These are phyloP conservation scores for Castanea crenata DNA, from an alignment of 306 rosid genomes.

Conservation along the genomic window DNA sequence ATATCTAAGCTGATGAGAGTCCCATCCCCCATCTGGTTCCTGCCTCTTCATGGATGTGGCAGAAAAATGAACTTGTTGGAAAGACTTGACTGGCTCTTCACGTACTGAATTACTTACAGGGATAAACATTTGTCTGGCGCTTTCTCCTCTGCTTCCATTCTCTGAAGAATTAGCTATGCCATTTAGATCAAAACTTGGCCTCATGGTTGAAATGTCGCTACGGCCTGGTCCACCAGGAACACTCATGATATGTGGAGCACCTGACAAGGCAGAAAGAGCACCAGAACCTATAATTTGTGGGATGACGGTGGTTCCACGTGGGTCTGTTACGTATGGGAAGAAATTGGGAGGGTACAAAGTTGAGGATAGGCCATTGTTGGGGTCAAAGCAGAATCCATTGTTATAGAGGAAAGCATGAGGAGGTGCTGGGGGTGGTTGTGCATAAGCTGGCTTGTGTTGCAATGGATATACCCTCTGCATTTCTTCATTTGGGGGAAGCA, in stretches of 20 bases:
- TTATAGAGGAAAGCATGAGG: slow-evolving; percentile 19
- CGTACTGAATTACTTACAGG: slow-evolving; percentile 9
- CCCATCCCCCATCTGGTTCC: slow-evolving; percentile 44
- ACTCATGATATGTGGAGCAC: neutral
- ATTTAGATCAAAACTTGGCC: slow-evolving; percentile 13
- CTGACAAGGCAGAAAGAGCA: neutral
- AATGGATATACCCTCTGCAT: slow-evolving; percentile 21
- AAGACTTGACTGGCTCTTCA: slow-evolving; percentile 24
- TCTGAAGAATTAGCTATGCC: slow-evolving; percentile 5
- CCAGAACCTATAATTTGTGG: slow-evolving; percentile 28
- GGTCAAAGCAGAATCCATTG: slow-evolving; percentile 30
- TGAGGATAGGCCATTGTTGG: slow-evolving; percentile 14
- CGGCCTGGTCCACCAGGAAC: slow-evolving; percentile 14
- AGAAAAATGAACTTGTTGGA: slow-evolving; percentile 16
- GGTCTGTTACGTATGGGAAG: slow-evolving; percentile 23
- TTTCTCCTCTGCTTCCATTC: slow-evolving; percentile 20
- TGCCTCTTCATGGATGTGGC: slow-evolving; percentile 26
- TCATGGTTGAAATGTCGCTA: neutral
- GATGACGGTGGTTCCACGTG: slow-evolving; percentile 15
- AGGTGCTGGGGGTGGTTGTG: slow-evolving; percentile 5
- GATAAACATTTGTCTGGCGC: slow-evolving; percentile 7
- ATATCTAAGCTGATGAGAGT: slow-evolving; percentile 26
- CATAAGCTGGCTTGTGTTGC: slow-evolving; percentile 18
- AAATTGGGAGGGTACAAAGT: slow-evolving; percentile 9
- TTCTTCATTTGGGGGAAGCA: slow-evolving; percentile 24